Conservation (phyloP, 371 early-diverging fungal genomes). For the Lichtheimia ornata region DNA sequence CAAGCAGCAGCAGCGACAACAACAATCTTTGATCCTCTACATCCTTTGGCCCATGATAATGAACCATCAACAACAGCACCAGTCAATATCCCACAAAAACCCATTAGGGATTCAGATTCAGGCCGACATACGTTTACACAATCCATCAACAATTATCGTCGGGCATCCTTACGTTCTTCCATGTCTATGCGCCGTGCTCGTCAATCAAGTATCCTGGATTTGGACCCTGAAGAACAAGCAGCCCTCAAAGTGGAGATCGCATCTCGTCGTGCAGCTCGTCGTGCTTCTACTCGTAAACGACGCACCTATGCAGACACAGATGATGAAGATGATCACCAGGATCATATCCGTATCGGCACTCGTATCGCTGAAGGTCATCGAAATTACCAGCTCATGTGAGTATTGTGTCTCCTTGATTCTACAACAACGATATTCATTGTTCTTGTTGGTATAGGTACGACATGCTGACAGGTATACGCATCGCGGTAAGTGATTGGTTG, state of each 20-base stretch:
- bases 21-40: background rate
- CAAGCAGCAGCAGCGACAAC: background rate
- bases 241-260: constrained; percentile 39
- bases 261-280: constrained; percentile 40
- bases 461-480: constrained; percentile 93
- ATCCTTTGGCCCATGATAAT: background rate
- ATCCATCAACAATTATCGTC: background rate
- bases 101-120: background rate
- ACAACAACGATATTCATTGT: background rate
- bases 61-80: background rate
- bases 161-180: background rate
- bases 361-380: constrained; percentile 68
- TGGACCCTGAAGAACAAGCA: constrained; percentile 39
- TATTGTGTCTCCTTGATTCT: background rate
- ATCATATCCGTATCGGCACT: constrained; percentile 62
- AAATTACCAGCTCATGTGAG: constrained; percentile 85
- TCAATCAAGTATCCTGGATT: constrained; percentile 27
- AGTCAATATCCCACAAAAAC: background rate
- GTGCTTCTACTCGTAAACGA: constrained; percentile 29
- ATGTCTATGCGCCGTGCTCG: background rate
- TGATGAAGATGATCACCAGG: constrained; percentile 55
- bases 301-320: constrained; percentile 3
- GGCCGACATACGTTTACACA: too few relatives aligned
- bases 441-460: constrained; percentile 75
- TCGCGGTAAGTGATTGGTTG: constrained; percentile 45